Evolutionary conservation across 2,329 filamentous ascomycete species (phyloP).

Genomic region (Xylariaceae sp.): DNA sequence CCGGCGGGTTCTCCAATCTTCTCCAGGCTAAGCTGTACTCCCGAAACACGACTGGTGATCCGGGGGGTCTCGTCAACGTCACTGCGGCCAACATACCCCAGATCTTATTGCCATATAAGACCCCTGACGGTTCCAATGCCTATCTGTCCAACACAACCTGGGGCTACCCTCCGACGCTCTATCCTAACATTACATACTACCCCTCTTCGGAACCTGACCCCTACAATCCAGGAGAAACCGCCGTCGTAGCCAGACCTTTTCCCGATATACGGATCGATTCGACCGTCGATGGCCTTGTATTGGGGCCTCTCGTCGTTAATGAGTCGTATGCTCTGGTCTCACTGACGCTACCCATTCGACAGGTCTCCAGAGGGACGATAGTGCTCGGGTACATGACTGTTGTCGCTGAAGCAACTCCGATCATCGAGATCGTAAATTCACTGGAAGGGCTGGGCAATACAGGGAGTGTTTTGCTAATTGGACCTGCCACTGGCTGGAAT

Average conservation of each 20-base stretch:
- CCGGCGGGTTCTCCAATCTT: slow-evolving; percentile 57
- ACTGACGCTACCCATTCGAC: slow-evolving; percentile 78
- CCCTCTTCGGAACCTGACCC: slow-evolving; percentile 50
- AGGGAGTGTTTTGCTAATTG: slow-evolving; percentile 73
- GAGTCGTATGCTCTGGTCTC: slow-evolving; percentile 77
- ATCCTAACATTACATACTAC: slow-evolving; percentile 77
- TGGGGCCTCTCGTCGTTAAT: slow-evolving; percentile 79
- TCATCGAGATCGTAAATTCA: slow-evolving; percentile 67
- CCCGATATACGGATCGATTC: slow-evolving; percentile 56
- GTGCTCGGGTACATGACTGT: slow-evolving; percentile 85
- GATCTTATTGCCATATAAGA: slow-evolving; percentile 67
- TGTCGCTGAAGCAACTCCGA: slow-evolving; percentile 69
- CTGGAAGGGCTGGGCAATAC: slow-evolving; percentile 73
- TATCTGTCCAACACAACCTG: slow-evolving; percentile 61
- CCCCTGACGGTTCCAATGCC: slow-evolving; percentile 62
- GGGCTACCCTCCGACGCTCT: slow-evolving; percentile 76
- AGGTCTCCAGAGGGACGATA: slow-evolving; percentile 64
- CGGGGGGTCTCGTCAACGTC: slow-evolving; percentile 64
- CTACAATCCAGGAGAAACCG: slow-evolving; percentile 48
- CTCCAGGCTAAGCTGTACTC: slow-evolving; percentile 78
- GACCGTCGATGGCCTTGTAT: slow-evolving; percentile 64
- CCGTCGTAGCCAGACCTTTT: slow-evolving; percentile 56
- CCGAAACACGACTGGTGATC: slow-evolving; percentile 64
- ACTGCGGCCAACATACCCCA: slow-evolving; percentile 57
- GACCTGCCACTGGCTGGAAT: slow-evolving; percentile 71